Evolutionary conservation across 2,329 filamentous ascomycete genomes (phyloP).

Genomic region (Fusarium sp.): DNA sequence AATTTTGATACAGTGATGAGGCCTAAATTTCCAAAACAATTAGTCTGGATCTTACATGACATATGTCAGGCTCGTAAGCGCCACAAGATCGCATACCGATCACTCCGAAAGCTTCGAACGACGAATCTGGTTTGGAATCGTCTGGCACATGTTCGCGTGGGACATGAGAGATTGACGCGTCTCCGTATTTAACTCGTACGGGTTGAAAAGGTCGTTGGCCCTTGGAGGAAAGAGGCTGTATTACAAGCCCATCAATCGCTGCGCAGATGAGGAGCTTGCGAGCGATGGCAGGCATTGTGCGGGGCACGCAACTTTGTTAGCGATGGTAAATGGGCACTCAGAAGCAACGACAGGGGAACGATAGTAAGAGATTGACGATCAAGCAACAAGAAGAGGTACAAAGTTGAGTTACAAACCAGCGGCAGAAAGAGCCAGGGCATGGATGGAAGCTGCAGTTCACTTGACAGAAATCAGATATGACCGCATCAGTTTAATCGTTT

Average conservation of each 20-base stretch:
- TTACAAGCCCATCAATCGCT: slow-evolving; percentile 82
- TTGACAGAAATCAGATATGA: slow-evolving; percentile 35
- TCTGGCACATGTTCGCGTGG: slow-evolving; percentile 61
- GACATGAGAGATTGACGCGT: slow-evolving; percentile 60
- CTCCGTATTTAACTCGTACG: slow-evolving; percentile 77
- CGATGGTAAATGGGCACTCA: slow-evolving; percentile 17
- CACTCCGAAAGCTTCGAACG: slow-evolving; percentile 70
- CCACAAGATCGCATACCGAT: slow-evolving; percentile 58
- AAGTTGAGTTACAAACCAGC: slow-evolving; percentile 1
- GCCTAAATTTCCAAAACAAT: slow-evolving; percentile 63
- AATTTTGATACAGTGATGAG: slow-evolving; percentile 84
- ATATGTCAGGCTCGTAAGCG: slow-evolving; percentile 14
- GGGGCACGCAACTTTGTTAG: slow-evolving; percentile 28
- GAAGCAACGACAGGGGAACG: slow-evolving; percentile 9
- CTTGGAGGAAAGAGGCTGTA: slow-evolving; percentile 76
- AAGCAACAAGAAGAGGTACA: not conserved
- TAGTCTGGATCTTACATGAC: slow-evolving; percentile 23
- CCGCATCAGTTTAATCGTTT: slow-evolving; percentile 39
- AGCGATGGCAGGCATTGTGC: slow-evolving; percentile 78
- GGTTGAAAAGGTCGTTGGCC: slow-evolving; percentile 67
- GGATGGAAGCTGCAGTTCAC: slow-evolving; percentile 20
- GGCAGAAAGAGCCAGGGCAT: slow-evolving; percentile 4
- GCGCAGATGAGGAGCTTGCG: slow-evolving; percentile 86
- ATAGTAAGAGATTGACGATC: slow-evolving; percentile 7
- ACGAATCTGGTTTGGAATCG: slow-evolving; percentile 57